Percentiles rank a stretch among this genome's conserved stretches.
phyloP scores from a whole-genome alignment of 345 rosid species.

The Hibiscus syriacus region DNA sequence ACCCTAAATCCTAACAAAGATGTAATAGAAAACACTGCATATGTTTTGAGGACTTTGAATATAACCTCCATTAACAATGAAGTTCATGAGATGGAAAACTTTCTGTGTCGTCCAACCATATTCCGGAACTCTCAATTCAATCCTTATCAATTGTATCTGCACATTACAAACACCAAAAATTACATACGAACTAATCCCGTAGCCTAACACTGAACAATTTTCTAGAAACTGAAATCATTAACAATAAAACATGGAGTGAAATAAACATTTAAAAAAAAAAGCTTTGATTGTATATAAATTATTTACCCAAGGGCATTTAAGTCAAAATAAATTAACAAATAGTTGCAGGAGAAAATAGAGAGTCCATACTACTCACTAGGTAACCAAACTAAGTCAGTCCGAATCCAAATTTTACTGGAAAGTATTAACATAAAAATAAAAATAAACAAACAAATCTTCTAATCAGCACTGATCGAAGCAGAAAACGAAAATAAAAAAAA shows the following conservation, averaged over 20 bases:
- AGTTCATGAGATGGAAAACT: constrained; percentile 97
- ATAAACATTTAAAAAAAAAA: background rate
- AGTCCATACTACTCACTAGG: background rate
- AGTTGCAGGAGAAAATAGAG: background rate
- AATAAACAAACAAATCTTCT: background rate
- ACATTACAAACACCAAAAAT: constrained; percentile 10
- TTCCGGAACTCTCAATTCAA: constrained; percentile 95
- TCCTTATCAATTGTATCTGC: constrained; percentile 83
- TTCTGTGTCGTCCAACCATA: constrained; percentile 99
- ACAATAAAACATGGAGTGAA: too few relatives aligned
- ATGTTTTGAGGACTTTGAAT: background rate
- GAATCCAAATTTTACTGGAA: background rate
- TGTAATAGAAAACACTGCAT: background rate
- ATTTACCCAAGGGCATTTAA: background rate
- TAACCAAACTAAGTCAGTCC: background rate
- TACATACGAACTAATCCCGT: background rate
- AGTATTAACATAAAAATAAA: background rate
- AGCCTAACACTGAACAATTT: background rate
- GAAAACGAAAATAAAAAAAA: too few relatives aligned
- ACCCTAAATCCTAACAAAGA: background rate
- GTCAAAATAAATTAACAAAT: too few relatives aligned
- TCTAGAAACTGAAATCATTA: background rate
- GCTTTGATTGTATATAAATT: background rate
- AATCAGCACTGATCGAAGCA: background rate
- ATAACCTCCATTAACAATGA: constrained; percentile 97